phyloP scores from a whole-genome alignment of 2,329 filamentous ascomycete genomes.

The Sporothrix brasiliensis region DNA sequence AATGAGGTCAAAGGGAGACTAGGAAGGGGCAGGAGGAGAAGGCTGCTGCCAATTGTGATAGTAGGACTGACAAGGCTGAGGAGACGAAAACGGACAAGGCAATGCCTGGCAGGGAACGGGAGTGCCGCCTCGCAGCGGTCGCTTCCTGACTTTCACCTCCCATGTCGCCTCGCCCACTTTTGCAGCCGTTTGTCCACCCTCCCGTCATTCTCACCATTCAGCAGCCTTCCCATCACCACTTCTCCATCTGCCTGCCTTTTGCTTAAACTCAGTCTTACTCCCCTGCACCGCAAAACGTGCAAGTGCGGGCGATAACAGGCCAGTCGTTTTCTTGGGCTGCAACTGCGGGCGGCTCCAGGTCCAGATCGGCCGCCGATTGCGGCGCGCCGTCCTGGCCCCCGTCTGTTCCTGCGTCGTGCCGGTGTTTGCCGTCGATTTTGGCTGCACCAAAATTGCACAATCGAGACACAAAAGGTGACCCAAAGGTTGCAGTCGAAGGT shows the following conservation, averaged over 20 bases:
- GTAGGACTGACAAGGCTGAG: not conserved
- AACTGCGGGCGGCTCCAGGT: not conserved
- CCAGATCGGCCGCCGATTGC: constrained; percentile 11
- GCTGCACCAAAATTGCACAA: constrained; percentile 22
- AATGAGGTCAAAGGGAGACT: not conserved
- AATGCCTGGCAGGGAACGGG: not conserved
- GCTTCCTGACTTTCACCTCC: not conserved
- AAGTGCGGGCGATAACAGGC: not conserved
- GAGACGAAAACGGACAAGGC: not conserved
- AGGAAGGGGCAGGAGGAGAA: no score
- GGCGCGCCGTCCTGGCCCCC: not conserved
- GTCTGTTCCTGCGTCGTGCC: constrained; percentile 15
- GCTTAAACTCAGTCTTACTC: not conserved
- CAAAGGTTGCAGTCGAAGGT: constrained; percentile 5
- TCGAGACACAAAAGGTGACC: constrained; percentile 4
- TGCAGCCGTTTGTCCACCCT: constrained; percentile 10
- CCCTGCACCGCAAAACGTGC: not conserved
- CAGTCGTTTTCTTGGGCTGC: not conserved
- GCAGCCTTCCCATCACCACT: not conserved
- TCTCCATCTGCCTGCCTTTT: constrained; percentile 1
- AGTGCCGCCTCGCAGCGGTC: constrained; percentile 2
- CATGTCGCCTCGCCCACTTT: not conserved
- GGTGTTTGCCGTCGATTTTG: not conserved
- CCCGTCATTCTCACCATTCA: constrained; percentile 12
- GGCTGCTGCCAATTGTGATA: not conserved